Percentiles rank a stretch among this genome's conserved stretches.
These are phyloP conservation scores for Citrus medica DNA, from an alignment of 345 rosid genomes.

Conservation along the genomic window DNA sequence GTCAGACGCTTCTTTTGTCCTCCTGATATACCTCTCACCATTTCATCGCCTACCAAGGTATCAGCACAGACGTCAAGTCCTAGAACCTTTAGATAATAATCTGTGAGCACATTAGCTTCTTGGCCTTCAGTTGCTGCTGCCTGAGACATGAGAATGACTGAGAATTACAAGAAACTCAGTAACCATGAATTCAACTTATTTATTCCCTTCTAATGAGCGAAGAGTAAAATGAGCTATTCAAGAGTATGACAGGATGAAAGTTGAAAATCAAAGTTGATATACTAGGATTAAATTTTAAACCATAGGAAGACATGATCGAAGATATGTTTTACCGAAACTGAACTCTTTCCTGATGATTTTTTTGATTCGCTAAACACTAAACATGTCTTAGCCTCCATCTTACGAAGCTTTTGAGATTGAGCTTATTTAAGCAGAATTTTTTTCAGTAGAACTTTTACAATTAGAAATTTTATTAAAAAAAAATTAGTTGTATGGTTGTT, in stretches of 20 bases:
- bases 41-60: constrained; percentile 52
- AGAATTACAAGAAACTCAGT: background rate
- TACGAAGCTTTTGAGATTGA: too few species aligned
- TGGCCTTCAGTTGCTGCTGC: constrained; percentile 47
- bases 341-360: background rate
- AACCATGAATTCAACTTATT: background rate
- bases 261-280: background rate
- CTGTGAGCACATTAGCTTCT: constrained; percentile 47
- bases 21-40: constrained; percentile 71
- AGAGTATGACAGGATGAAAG: background rate
- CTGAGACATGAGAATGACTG: constrained; percentile 18
- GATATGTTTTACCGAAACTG: background rate
- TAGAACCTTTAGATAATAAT: constrained; percentile 57
- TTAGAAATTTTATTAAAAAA: too few species aligned
- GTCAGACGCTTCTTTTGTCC: constrained; percentile 71
- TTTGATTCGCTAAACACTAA: background rate
- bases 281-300: background rate
- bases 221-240: background rate
- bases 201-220: background rate
- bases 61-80: constrained; percentile 70
- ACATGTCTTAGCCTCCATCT: too few species aligned
- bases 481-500: too few species aligned
- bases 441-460: too few species aligned
- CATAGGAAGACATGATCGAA: background rate
- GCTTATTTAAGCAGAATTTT: too few species aligned